These are phyloP conservation scores for Fusarium sp. DNA, from an alignment of 2,329 filamentous ascomycete genomes.

Conservation along the genomic window DNA sequence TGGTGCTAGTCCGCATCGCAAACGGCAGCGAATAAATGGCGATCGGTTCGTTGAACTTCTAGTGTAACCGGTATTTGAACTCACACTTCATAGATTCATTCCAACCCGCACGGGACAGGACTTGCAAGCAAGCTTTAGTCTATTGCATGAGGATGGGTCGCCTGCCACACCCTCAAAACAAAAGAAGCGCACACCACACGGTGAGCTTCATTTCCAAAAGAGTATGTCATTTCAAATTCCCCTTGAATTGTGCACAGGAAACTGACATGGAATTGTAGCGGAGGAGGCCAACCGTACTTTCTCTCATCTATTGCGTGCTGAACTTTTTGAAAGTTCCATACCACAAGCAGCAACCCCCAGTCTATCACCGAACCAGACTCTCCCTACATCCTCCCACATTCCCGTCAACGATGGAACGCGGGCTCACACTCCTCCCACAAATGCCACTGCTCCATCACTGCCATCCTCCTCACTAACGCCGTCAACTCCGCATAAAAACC, in stretches of 20 bases:
- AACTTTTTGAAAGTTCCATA: constrained; percentile 91
- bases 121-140: constrained; percentile 89
- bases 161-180: constrained; percentile 90
- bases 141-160: constrained; percentile 92
- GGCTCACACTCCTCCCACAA: constrained; percentile 84
- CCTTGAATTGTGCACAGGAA: background rate
- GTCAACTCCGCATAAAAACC: constrained; percentile 96
- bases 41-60: constrained; percentile 64
- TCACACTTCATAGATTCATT: constrained; percentile 78
- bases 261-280: constrained; percentile 60
- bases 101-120: constrained; percentile 94
- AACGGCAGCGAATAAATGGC: constrained; percentile 71
- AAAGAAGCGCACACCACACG: constrained; percentile 86
- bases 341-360: constrained; percentile 80
- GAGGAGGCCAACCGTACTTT: constrained; percentile 97
- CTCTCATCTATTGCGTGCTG: constrained; percentile 86
- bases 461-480: constrained; percentile 84
- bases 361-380: constrained; percentile 70
- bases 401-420: constrained; percentile 75
- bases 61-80: constrained; percentile 12
- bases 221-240: constrained; percentile 67
- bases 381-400: constrained; percentile 64
- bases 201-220: constrained; percentile 93
- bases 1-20: constrained; percentile 68
- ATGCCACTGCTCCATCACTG: constrained; percentile 70